These are phyloP conservation scores for Trichoderma simmonsii DNA, from an alignment of 2,329 filamentous ascomycete species.

Conservation along the genomic window DNA sequence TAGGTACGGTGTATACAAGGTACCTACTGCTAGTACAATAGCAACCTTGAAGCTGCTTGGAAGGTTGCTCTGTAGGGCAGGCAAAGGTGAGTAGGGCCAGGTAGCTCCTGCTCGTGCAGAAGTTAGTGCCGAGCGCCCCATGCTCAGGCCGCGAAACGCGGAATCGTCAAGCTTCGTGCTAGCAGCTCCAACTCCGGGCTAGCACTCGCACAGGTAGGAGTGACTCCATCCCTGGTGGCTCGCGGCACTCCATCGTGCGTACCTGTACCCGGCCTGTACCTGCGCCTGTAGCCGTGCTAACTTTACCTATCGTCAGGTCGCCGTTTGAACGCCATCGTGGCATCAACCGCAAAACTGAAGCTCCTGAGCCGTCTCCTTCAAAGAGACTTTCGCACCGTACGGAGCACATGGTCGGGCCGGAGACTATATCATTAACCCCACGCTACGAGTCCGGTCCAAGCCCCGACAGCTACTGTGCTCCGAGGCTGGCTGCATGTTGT, in stretches of 20 bases:
- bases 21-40: neutral
- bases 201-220: neutral
- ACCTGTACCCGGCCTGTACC: neutral
- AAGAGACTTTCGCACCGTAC: slow-evolving; percentile 20
- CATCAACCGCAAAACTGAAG: neutral
- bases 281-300: neutral
- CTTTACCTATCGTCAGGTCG: neutral
- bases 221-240: neutral
- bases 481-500: neutral
- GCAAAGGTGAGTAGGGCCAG: neutral
- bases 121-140: slow-evolving; percentile 11
- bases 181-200: neutral
- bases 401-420: slow-evolving; percentile 19
- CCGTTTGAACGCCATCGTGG: neutral
- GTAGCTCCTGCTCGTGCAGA: slow-evolving; percentile 5
- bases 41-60: too few species aligned
- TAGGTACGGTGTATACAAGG: neutral
- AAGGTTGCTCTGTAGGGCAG: neutral
- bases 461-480: slow-evolving; percentile 11
- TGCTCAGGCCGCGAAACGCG: slow-evolving; percentile 7
- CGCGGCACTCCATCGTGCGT: neutral
- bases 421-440: slow-evolving; percentile 8
- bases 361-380: neutral
- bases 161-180: slow-evolving; percentile 2
- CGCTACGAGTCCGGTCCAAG: slow-evolving; percentile 16